Evolutionary conservation across 345 rosid species (phyloP), one percentile per base, ranked within the genome.

Genomic region (Lepidium sativum): DNA sequence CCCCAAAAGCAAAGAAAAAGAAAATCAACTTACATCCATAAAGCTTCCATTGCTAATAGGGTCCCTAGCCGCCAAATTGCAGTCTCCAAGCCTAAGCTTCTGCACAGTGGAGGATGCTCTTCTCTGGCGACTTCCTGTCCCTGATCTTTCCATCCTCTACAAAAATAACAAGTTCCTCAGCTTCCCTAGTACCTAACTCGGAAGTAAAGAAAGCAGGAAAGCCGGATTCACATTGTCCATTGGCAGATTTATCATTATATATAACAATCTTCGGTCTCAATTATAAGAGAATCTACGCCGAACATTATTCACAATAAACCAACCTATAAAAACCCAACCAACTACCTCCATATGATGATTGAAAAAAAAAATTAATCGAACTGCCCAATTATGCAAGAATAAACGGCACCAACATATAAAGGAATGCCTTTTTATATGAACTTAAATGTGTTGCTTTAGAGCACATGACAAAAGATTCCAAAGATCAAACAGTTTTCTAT

Each of bases 141-240:
- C 99, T 45, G 96, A 85, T 62, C 84, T 82, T 68, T 94, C 97
- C 82, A 82, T 79, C 76, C 95, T 84, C 96, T 90, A 65, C 70
- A 76, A 76, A 75, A 73, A 57, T 1, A 73, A 73, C 6, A 3
- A 53, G 39, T 43, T 49, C 50, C 45, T 68, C 53, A 67, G 74
- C 34, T 68, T 62, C 54, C 54, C 1, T 18, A 60, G 14, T 2
- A 15, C 39, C 64, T 14, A 33, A 18, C 43, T 0, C 54, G 38
- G 5, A 50, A 52, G 34, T 25, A 50, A 18, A 41, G 37, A 14
- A 58, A 67, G 33, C 50, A 37, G 13, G 49, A 54, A 21, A 43
- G 17, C 40, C 3, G 12, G 2, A 51, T 41, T 23, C 51, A 1
- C 42, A 31, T 47, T 41, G 47, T 34, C 42, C 42, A 72, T 57